Percentiles rank a stretch among this genome's conserved stretches.
phyloP scores from a whole-genome alignment of 78 protist species.

The Polysphondylium violaceum region DNA sequence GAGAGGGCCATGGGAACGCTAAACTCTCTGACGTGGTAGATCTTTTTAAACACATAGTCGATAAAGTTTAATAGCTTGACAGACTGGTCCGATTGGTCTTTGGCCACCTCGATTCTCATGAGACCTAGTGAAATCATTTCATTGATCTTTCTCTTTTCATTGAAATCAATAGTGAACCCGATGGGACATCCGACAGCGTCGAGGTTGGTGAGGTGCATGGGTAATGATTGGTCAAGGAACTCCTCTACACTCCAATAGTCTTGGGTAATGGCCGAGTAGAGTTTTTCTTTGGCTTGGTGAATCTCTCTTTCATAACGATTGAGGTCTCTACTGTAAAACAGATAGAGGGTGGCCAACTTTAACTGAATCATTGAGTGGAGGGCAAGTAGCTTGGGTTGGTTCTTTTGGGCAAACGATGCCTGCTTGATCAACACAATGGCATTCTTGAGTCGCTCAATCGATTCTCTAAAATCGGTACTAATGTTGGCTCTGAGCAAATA shows the following conservation, averaged over 20 bases:
- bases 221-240: background rate
- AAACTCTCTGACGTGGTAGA: conserved; percentile 1
- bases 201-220: too few relatives aligned
- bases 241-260: background rate
- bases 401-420: background rate
- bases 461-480: background rate
- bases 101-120: background rate
- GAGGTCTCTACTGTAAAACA: conserved; percentile 1
- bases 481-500: conserved; percentile 14
- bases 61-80: too few relatives aligned
- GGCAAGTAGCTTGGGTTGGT: background rate
- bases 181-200: too few relatives aligned
- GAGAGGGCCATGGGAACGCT: background rate
- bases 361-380: conserved; percentile 41
- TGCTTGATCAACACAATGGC: background rate
- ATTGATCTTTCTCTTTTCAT: conserved; percentile 4
- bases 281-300: background rate
- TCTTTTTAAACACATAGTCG: background rate
- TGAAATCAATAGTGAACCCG: too few relatives aligned
- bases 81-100: background rate
- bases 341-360: conserved; percentile 32
- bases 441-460: background rate
- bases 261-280: background rate
- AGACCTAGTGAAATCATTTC: conserved; percentile 30
- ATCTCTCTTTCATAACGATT: background rate